These are phyloP conservation scores for Aureobasidium pullulans DNA, from an alignment of 2,329 filamentous ascomycete species.

Conservation along the genomic window DNA sequence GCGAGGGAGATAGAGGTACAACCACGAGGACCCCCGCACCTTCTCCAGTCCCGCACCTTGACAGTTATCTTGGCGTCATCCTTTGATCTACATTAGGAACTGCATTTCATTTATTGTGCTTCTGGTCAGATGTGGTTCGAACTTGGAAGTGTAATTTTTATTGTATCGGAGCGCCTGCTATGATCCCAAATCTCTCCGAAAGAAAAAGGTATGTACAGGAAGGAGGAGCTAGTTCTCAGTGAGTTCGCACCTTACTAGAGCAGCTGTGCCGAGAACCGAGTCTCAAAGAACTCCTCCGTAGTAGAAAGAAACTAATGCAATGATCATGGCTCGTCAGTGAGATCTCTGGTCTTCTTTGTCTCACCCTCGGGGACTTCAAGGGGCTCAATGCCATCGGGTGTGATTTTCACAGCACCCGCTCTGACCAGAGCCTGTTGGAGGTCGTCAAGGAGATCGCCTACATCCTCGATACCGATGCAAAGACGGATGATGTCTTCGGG, in stretches of 20 bases:
- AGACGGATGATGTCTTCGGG: constrained; percentile 94
- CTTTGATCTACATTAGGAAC: neutral
- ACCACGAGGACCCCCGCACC: neutral
- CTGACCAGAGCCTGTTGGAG: constrained; percentile 84
- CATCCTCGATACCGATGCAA: constrained; percentile 94
- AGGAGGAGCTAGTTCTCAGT: neutral
- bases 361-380: constrained; percentile 24
- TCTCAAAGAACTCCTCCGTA: no score
- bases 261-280: no score
- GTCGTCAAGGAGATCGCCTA: constrained; percentile 86
- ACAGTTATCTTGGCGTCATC: no score
- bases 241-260: no score
- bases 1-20: neutral
- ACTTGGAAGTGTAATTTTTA: neutral
- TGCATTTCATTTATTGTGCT: no score
- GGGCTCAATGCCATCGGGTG: constrained; percentile 74
- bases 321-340: constrained; percentile 29
- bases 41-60: no score
- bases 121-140: no score
- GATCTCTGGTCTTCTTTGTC: constrained; percentile 25
- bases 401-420: constrained; percentile 85
- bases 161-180: neutral
- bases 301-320: neutral
- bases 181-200: neutral
- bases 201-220: neutral